Conservation (phyloP, 495 filamentous ascomycete species). For the Daldinia concentrica region DNA sequence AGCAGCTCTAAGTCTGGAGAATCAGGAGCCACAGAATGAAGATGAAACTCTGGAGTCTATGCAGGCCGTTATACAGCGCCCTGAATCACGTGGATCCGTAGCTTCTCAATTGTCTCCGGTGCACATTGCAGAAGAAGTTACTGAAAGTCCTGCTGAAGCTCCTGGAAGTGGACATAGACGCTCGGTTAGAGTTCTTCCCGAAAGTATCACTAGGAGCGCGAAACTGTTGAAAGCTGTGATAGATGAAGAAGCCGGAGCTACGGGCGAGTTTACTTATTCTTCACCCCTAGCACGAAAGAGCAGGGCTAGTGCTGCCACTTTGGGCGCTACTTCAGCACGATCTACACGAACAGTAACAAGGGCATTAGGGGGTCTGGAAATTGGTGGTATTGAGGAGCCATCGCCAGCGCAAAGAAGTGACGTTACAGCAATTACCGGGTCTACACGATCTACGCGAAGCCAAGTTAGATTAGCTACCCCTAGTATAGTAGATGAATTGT, state of each 20-base stretch:
- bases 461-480: constrained; percentile 29
- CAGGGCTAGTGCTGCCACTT: constrained; percentile 42
- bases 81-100: constrained; percentile 14
- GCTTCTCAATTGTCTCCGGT: constrained; percentile 26
- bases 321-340: constrained; percentile 21
- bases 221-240: constrained; percentile 47
- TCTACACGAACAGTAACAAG: constrained; percentile 32
- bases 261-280: constrained; percentile 45
- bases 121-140: constrained; percentile 50
- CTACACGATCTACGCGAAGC: constrained; percentile 39
- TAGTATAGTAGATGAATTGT: constrained; percentile 40
- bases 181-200: constrained; percentile 37
- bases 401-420: constrained; percentile 40
- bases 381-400: constrained; percentile 16
- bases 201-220: constrained; percentile 45
- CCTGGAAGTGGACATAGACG: constrained; percentile 58
- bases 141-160: constrained; percentile 58
- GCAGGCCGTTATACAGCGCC: constrained; percentile 20
- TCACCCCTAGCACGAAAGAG: constrained; percentile 54
- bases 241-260: constrained; percentile 34
- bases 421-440: constrained; percentile 19
- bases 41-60: constrained; percentile 14
- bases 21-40: constrained; percentile 15
- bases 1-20: constrained; percentile 1
- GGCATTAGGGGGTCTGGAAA: constrained; percentile 17